Conservation (phyloP, 192 early-diverging fungal genomes). For the Entophlyctis helioformis region DNA sequence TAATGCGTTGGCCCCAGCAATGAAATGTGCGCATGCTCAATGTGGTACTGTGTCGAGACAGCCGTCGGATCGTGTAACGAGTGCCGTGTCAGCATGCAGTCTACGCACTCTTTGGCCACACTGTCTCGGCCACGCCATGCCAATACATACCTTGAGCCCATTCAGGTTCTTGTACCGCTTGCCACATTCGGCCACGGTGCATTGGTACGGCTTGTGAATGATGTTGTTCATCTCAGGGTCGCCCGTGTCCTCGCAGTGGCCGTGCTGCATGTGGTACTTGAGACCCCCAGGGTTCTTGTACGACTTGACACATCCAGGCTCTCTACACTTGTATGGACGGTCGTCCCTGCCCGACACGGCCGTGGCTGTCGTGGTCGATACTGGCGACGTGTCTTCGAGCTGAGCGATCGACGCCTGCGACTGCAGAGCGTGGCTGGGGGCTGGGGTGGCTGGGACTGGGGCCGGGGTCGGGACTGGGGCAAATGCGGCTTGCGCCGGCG, state of each 20-base stretch:
- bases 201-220: conserved; percentile 48
- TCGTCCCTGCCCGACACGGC: conserved; percentile 37
- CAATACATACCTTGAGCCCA: conserved; percentile 65
- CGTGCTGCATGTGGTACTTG: conserved; percentile 96
- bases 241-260: conserved; percentile 66
- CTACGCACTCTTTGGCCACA: background rate
- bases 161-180: conserved; percentile 99
- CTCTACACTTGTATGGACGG: conserved; percentile 82
- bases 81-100: background rate
- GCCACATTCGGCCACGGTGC: conserved; percentile 80
- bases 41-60: conserved; percentile 24
- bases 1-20: conserved; percentile 16
- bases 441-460: background rate
- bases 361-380: conserved; percentile 26
- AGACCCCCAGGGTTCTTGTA: conserved; percentile 99
- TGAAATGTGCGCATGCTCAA: conserved; percentile 35
- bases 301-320: conserved; percentile 80
- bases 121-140: background rate
- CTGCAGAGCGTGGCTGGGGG: too few species aligned
- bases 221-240: conserved; percentile 50
- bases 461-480: too few species aligned
- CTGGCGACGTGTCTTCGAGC: conserved; percentile 18
- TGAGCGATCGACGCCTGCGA: too few species aligned
- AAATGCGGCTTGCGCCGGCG: too few species aligned
- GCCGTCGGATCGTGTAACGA: background rate